Evolutionary conservation across 2,329 filamentous ascomycete genomes (phyloP), one percentile per base, ranked within the genome.

Genomic region (Alternaria dauci): DNA sequence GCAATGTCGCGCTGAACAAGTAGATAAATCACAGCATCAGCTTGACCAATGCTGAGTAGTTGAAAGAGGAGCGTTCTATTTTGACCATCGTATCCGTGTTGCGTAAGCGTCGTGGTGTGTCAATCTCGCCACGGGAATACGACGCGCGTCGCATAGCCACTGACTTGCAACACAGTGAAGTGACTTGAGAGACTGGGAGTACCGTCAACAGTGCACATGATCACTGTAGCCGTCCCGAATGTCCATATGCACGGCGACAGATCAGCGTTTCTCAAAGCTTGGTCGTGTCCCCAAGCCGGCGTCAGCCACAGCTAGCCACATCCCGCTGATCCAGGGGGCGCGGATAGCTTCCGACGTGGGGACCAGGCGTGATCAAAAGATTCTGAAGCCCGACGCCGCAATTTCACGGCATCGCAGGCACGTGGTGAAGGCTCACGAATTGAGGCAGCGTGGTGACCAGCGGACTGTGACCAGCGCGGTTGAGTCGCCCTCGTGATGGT

Each of bases 341-440:
- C 53, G 53, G 58, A 51, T 59, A 38, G 32, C 38, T 55, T 61
- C 58, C 58, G 66, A 57, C 62, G 61, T 60, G 60, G 52, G 54
- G 51, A 58, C 59, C 51, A 62, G 47, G 61, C 69, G 69, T 71
- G 72, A 71, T 68, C 53, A 56, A 63, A 65, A 66, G 62, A 72
- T 54, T 70, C 59, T 67, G 68, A 66, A 9, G 34, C 68, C 58
- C 60, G 67, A 65, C 62, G 62, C 67, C 61, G 61, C 66, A 66
- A 72, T 72, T 70, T 71, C 69, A 62, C 58, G 58, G 48, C 50
- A 48, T 48, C 63, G 63, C 66, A 23, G 72, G 73, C 75, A 74
- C 75, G 74, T 75, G 74, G 73, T n/a, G 65, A 56, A n/a, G 53
- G 51, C 34, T 52, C 51, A 52, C 28, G 23, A 59, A 54, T 16